phyloP scores from a whole-genome alignment of 176 grass and related monocot species.

The Triticum monococcum region DNA sequence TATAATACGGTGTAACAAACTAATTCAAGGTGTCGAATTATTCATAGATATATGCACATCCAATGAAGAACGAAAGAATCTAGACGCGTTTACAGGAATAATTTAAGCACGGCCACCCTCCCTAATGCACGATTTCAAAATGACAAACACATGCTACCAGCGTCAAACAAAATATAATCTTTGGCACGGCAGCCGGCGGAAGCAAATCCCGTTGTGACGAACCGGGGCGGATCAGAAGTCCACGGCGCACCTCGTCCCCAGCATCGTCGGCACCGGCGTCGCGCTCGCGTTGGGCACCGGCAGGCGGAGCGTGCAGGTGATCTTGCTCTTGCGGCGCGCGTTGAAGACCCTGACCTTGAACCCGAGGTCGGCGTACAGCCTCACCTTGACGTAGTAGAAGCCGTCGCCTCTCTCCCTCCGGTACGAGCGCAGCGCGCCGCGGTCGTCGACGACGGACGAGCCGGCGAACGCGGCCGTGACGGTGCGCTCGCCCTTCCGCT shows the following conservation, averaged over 20 bases:
- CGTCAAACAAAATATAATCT: too few relatives aligned
- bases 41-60: too few relatives aligned
- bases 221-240: slow-evolving; percentile 33
- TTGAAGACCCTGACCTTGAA: slow-evolving; percentile 59
- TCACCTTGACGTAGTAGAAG: slow-evolving; percentile 66
- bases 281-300: slow-evolving; percentile 44
- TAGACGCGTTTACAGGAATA: too few relatives aligned
- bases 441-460: not conserved
- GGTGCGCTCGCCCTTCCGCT: slow-evolving; percentile 44
- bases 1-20: too few relatives aligned
- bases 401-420: slow-evolving; percentile 50
- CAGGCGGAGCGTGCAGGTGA: slow-evolving; percentile 57
- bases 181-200: too few relatives aligned
- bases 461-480: slow-evolving; percentile 36
- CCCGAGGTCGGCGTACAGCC: slow-evolving; percentile 43
- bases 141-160: too few relatives aligned
- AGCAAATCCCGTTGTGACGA: too few relatives aligned
- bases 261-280: not conserved
- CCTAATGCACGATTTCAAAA: too few relatives aligned
- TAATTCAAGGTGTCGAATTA: too few relatives aligned
- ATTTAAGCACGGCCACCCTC: too few relatives aligned
- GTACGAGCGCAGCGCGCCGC: slow-evolving; percentile 43
- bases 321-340: slow-evolving; percentile 38
- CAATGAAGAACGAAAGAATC: too few relatives aligned
- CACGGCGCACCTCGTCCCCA: slow-evolving; percentile 51